Evolutionary conservation across 129 eudicot genomes (phyloP).

Genomic region (Helianthus tuberosus): DNA sequence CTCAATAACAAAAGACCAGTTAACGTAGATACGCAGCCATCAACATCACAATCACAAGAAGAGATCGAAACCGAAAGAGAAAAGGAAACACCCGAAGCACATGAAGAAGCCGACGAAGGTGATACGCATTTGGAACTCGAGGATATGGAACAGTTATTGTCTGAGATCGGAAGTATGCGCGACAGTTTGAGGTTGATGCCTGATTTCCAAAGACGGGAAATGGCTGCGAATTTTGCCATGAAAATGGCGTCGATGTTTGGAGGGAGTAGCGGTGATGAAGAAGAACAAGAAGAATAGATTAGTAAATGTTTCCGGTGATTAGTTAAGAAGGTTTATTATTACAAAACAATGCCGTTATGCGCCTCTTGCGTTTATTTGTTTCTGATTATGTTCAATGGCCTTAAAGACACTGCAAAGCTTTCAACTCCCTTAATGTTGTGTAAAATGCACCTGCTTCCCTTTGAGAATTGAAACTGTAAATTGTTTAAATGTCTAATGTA

Average conservation of each 20-base stretch:
- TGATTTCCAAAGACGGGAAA: slow-evolving; percentile 91
- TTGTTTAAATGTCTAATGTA: background rate
- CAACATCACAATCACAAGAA: slow-evolving; percentile 57
- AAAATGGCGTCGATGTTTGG: slow-evolving; percentile 89
- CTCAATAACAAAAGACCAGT: slow-evolving; percentile 21
- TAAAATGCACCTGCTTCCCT: background rate
- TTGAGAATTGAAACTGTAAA: background rate
- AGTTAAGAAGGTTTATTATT: background rate
- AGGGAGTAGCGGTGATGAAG: slow-evolving; percentile 57
- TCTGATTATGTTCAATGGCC: background rate
- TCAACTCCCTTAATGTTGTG: background rate
- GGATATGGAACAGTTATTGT: slow-evolving; percentile 84
- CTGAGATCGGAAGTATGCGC: slow-evolving; percentile 80
- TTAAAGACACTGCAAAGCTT: background rate
- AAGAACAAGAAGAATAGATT: slow-evolving; percentile 13
- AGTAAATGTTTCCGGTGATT: background rate
- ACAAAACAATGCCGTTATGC: background rate
- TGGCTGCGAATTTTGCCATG: slow-evolving; percentile 80
- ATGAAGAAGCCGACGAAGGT: slow-evolving; percentile 66
- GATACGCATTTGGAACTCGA: slow-evolving; percentile 57
- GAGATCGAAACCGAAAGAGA: slow-evolving; percentile 42
- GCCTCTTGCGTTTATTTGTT: background rate
- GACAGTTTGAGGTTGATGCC: slow-evolving; percentile 83
- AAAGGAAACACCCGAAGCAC: slow-evolving; percentile 19
- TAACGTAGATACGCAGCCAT: slow-evolving; percentile 43